These are phyloP conservation scores for Cladosporium velox DNA, from an alignment of 2,329 filamentous ascomycete species.

Conservation along the genomic window DNA sequence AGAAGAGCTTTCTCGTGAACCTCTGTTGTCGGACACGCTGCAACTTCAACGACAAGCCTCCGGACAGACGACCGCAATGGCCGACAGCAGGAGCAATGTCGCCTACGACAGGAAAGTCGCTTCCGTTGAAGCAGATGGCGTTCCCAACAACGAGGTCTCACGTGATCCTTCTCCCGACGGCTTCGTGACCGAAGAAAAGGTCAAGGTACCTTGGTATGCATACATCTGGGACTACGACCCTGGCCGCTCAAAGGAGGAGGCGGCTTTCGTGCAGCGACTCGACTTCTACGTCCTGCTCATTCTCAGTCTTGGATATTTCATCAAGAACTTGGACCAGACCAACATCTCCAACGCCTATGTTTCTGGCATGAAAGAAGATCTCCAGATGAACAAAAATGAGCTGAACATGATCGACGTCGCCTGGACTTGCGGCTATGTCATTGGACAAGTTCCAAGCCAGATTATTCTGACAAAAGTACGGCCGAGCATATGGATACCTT, in stretches of 20 bases:
- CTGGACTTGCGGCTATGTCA: constrained; percentile 60
- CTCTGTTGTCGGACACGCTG: neutral
- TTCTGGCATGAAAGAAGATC: constrained; percentile 56
- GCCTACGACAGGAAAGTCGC: constrained; percentile 4
- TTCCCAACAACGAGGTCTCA: neutral
- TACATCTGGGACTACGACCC: constrained; percentile 37
- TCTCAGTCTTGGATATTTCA: constrained; percentile 46
- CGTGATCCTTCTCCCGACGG: neutral
- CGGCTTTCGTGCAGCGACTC: constrained; percentile 31
- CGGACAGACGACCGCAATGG: neutral
- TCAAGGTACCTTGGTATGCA: constrained; percentile 30
- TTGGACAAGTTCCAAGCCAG: constrained; percentile 45
- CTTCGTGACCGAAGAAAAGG: neutral
- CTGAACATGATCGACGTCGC: constrained; percentile 58
- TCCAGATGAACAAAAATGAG: constrained; percentile 55
- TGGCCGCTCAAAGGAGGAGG: constrained; percentile 29
- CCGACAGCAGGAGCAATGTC: neutral
- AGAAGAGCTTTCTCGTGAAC: neutral
- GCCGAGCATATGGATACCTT: constrained; percentile 52
- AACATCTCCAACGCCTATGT: constrained; percentile 49
- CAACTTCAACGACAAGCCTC: neutral
- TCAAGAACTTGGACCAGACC: constrained; percentile 49
- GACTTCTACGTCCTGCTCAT: constrained; percentile 32
- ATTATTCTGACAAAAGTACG: constrained; percentile 53
- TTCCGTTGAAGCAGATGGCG: constrained; percentile 8